These are phyloP conservation scores for Fusarium napiforme DNA, from an alignment of 2,329 filamentous ascomycete genomes.

Conservation along the genomic window DNA sequence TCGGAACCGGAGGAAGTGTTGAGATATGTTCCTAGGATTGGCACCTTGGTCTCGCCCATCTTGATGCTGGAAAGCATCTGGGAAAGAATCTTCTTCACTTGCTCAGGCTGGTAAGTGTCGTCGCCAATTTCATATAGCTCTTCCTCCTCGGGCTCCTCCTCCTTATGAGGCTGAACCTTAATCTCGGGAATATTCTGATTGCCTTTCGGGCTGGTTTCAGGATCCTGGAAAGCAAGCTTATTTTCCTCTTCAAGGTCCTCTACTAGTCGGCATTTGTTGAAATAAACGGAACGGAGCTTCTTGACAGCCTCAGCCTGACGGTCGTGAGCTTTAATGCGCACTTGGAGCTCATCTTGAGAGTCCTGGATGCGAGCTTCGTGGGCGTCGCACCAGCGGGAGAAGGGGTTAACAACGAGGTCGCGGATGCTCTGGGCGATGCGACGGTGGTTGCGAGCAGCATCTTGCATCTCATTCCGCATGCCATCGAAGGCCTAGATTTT, in stretches of 20 bases:
- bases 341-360: conserved; percentile 93
- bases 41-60: conserved; percentile 91
- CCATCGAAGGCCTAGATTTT: conserved; percentile 84
- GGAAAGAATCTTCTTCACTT: conserved; percentile 88
- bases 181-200: conserved; percentile 79
- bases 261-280: conserved; percentile 97
- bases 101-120: conserved; percentile 83
- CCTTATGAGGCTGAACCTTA: conserved; percentile 79
- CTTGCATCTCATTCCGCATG: conserved; percentile 90
- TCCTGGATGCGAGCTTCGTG: conserved; percentile 92
- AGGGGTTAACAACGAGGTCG: conserved; percentile 93
- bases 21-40: conserved; percentile 92
- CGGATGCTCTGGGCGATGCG: conserved; percentile 97
- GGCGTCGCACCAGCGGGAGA: conserved; percentile 94
- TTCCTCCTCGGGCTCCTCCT: conserved; percentile 76
- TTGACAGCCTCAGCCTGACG: conserved; percentile 89
- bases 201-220: conserved; percentile 74
- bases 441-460: conserved; percentile 87
- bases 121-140: conserved; percentile 92
- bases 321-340: conserved; percentile 90
- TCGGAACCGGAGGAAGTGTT: conserved; percentile 93
- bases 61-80: conserved; percentile 90
- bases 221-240: conserved; percentile 95
- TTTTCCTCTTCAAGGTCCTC: conserved; percentile 99
- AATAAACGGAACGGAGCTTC: conserved; percentile 95